A percentile compares a stretch with the other conserved stretches of the same genome.
Conservation (phyloP, 2,329 filamentous ascomycete genomes). For the Phialemonium atrogriseum region DNA sequence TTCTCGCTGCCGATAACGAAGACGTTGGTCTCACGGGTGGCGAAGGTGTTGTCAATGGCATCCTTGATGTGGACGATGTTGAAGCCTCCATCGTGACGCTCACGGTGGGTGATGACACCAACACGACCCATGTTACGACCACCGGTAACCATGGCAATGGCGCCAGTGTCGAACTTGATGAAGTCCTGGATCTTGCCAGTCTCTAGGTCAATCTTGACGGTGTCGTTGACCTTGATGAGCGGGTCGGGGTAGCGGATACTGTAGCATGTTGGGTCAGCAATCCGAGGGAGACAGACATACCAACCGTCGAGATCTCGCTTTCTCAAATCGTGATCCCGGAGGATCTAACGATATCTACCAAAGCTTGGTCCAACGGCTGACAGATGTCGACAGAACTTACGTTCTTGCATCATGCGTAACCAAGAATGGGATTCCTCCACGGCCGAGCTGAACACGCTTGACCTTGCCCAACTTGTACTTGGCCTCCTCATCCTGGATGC, state of each 20-base stretch:
- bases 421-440: conserved; percentile 99
- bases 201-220: conserved; percentile 95
- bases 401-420: conserved; percentile 99
- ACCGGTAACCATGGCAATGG: conserved; percentile 97
- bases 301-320: conserved; percentile 41
- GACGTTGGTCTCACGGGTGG: conserved; percentile 98
- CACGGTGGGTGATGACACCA: conserved; percentile 99
- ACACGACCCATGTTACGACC: conserved; percentile 99
- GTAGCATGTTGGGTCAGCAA: conserved; percentile 31
- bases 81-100: conserved; percentile 99
- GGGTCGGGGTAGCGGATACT: conserved; percentile 99
- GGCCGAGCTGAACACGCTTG: conserved; percentile 98
- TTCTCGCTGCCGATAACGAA: conserved; percentile 98
- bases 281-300: conserved; percentile 34
- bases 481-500: conserved; percentile 96
- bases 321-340: conserved; percentile 10
- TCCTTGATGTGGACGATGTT: conserved; percentile 99
- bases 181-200: conserved; percentile 98
- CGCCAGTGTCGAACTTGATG: conserved; percentile 97
- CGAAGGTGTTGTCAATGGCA: conserved; percentile 99
- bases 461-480: conserved; percentile 99
- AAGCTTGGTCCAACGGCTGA: conserved; percentile 99
- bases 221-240: conserved; percentile 99
- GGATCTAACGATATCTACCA: conserved; percentile 47
- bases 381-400: conserved; percentile 98